Base-by-base conservation (phyloP, 352 stramenopile genomes). In the Phytophthora idaei region DNA sequence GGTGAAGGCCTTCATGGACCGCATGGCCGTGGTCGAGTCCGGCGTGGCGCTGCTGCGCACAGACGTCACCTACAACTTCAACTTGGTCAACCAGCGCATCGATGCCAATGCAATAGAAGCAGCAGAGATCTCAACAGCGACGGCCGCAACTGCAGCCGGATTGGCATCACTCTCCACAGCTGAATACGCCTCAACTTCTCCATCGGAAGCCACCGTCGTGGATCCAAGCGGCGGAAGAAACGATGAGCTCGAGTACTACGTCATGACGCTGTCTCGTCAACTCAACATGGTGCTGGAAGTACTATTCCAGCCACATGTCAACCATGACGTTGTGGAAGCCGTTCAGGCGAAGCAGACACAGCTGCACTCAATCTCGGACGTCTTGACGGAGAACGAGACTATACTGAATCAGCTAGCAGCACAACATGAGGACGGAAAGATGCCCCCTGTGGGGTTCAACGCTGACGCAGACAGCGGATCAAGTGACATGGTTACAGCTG, bases 251-350 rank as follows among this genome's bases (percentile, higher is more conserved):
- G 80, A 89, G 54, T 86, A 88, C 51, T 85, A 77, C 50, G 51
- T 83, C 21, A 79, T 88, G 74, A 83, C 73, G 29, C 65, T 90
- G 2, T 80, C 82, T 0, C 54, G 78, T 7, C 82, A 90, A 58
- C 73, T 90, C 25, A 86, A 90, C 56, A 59, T 80, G 50, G 80
- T 86, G 56, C 73, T 90, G 45, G 78, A 85, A 47, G 71, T 89
- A 29, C 69, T 90, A 12, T 89, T 90, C 55, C 75, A 81, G 36
- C 73, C 80, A 1, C 72, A 81, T 14, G 57, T 31, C 4, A 48
- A 57, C 4, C 72, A 56, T 15, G 68, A 81, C 27, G 67, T 69
- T 0, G 63, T 85, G 27, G 47, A 61, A 6, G 45, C 57, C 1
- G 58, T 78, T 3, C 78, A 84, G 32, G 48, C 37, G 4, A 75